Evolutionary conservation across 2,329 filamentous ascomycete genomes (phyloP).

Genomic region (Lachnellula subtilissima): DNA sequence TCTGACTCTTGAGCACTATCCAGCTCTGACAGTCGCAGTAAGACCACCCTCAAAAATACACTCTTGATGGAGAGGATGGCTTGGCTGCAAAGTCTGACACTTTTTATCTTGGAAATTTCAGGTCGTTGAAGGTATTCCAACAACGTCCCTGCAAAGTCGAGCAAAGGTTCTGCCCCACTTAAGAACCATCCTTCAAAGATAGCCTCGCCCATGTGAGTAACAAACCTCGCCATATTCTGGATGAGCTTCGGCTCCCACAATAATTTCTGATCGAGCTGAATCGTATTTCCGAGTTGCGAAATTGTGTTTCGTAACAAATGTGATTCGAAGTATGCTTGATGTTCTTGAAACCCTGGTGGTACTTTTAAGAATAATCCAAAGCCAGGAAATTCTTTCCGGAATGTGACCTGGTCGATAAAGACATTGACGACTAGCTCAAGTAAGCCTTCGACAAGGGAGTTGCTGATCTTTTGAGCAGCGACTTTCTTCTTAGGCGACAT

Average conservation of each 20-base stretch:
- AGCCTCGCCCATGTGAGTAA: constrained; percentile 77
- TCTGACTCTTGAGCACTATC: constrained; percentile 60
- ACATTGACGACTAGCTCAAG: constrained; percentile 73
- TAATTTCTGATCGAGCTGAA: constrained; percentile 67
- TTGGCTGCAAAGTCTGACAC: constrained; percentile 84
- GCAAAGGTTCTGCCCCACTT: constrained; percentile 73
- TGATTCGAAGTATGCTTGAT: constrained; percentile 92
- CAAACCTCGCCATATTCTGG: constrained; percentile 80
- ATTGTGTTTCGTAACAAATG: constrained; percentile 76
- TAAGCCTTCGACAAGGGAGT: constrained; percentile 69
- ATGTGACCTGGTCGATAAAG: constrained; percentile 80
- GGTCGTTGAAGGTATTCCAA: constrained; percentile 86
- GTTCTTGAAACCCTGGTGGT: constrained; percentile 87
- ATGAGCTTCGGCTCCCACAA: constrained; percentile 78
- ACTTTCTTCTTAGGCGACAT: constrained; percentile 55
- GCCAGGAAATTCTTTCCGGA: constrained; percentile 84
- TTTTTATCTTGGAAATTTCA: constrained; percentile 75
- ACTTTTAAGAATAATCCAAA: constrained; percentile 82
- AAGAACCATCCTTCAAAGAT: constrained; percentile 97
- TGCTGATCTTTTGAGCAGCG: constrained; percentile 50
- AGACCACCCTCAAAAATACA: constrained; percentile 71
- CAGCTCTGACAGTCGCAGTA: constrained; percentile 79
- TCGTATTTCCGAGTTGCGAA: constrained; percentile 60
- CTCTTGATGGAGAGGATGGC: constrained; percentile 71
- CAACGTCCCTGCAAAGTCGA: constrained; percentile 81